phyloP scores from a whole-genome alignment of 768 basidiomycete genomes.

The Podaxis pistillaris region DNA sequence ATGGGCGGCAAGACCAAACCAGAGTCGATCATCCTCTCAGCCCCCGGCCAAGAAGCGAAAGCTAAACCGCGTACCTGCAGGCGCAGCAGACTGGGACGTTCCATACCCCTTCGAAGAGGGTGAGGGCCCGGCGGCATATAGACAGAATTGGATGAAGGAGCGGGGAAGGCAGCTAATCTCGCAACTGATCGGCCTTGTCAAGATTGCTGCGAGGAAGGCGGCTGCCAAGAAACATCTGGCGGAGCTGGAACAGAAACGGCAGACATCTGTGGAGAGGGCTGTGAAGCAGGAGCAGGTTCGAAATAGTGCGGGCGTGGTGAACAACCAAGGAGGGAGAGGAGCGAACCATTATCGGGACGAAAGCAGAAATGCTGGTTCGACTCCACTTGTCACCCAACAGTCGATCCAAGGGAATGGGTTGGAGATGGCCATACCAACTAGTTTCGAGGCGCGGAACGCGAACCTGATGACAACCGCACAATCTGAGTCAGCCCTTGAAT shows the following conservation, averaged over 20 bases:
- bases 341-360: constrained; percentile 6
- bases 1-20: constrained; percentile 3
- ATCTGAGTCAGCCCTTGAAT: neutral
- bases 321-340: constrained; percentile 3
- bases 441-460: neutral
- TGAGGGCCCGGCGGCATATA: constrained; percentile 70
- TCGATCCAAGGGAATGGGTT: neutral
- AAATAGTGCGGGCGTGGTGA: neutral
- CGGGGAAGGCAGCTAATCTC: constrained; percentile 60
- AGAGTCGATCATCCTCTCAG: constrained; percentile 18
- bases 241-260: constrained; percentile 18
- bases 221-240: constrained; percentile 48
- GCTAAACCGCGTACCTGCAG: constrained; percentile 69
- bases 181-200: constrained; percentile 60
- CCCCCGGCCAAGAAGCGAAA: constrained; percentile 55
- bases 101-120: constrained; percentile 75
- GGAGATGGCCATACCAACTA: neutral
- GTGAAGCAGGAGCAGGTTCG: constrained; percentile 1
- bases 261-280: constrained; percentile 16
- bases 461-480: neutral
- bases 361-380: neutral
- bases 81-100: constrained; percentile 80
- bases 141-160: constrained; percentile 60
- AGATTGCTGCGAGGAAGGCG: constrained; percentile 59
- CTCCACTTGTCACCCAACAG: neutral